Evolutionary conservation across 2,329 filamentous ascomycete genomes (phyloP).

Genomic region (Pseudogymnoascus sp.): DNA sequence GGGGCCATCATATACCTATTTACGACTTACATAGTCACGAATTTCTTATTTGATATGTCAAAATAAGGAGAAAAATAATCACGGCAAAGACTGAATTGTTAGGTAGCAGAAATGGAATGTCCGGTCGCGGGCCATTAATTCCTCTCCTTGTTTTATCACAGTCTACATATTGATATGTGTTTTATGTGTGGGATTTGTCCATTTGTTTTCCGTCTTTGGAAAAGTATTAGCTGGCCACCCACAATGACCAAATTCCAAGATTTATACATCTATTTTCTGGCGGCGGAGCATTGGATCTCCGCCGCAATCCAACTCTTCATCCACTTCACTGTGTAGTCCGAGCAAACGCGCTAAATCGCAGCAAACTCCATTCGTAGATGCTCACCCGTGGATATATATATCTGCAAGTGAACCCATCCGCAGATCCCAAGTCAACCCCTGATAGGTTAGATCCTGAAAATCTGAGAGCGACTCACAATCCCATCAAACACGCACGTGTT

Average conservation of each 20-base stretch:
- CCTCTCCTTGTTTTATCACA: background rate
- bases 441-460: background rate
- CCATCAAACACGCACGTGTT: conserved; percentile 66
- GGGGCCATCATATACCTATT: background rate
- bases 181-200: background rate
- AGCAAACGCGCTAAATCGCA: background rate
- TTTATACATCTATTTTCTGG: background rate
- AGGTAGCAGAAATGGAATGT: background rate
- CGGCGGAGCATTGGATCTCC: background rate
- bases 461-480: background rate
- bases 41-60: background rate
- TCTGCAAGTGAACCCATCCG: background rate
- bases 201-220: background rate
- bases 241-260: background rate
- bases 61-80: background rate
- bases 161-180: background rate
- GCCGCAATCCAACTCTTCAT: background rate
- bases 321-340: background rate
- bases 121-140: background rate
- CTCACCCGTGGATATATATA: background rate
- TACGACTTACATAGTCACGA: background rate
- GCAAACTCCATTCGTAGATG: background rate
- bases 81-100: background rate
- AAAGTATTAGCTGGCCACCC: background rate
- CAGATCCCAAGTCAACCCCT: background rate